Base-by-base conservation (phyloP, 192 early-diverging fungal genomes). In the Lunasporangiospora selenospora region DNA sequence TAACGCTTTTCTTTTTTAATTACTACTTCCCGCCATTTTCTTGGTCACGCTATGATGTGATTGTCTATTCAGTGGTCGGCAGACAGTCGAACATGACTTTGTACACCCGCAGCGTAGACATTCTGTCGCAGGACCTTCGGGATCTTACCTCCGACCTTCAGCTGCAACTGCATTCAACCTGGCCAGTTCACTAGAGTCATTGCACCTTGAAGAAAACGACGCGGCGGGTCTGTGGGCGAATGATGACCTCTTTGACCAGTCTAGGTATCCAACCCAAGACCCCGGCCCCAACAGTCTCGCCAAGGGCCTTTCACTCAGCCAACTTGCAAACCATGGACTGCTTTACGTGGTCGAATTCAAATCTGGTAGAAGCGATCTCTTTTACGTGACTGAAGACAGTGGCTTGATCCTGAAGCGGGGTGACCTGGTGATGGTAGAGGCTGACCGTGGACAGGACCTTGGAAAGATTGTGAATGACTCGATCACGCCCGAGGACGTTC, bases 301-400 rank as follows among this genome's bases (percentile, higher is more conserved):
- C 19, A 81, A 81, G 46, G 81, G 81, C 8, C 41, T 83, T 41
- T 75, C 82, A 23, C 55, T 82, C 19, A 73, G 63, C 39, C 77
- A 76, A 42, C 65, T 83, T 6, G 77, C 78, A 19, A 52, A 75
- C 36, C 80, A 77, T 36, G 79, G 83, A 54, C 87, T 85, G 6
- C 73, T 95, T 16, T 93, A 89, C 73, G 84, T 93, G 23, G 88
- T 95, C 2, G 93, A 94, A 65, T 95, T 95, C 71, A 95, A 95
- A 62, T 89, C 91, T 26, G 92, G 92, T 9, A 82, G 94, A 11
- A 92, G 84, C 7, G 94, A 95, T 53, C 85, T 88, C 45, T 95
- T 92, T 76, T 93, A 88, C 75, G 78, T 89, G 2, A 62, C 88
- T 3, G 88, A 88, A 7, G 59, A 71, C 29, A 54, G 58, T 37